Evolutionary conservation across 345 rosid genomes (phyloP).

Genomic region (Schrenkiella parvula): DNA sequence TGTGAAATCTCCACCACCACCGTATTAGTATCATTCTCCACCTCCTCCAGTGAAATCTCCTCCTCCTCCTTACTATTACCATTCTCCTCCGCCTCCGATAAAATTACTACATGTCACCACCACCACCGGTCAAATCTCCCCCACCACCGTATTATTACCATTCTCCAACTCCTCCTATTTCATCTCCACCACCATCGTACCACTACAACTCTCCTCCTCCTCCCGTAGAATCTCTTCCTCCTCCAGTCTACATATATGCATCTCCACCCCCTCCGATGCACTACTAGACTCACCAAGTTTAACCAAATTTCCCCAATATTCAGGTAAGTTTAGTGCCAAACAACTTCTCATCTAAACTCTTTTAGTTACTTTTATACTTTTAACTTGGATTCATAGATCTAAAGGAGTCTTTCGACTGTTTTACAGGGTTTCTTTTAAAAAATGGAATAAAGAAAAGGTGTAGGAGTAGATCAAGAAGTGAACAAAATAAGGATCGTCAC

Average conservation of each 20-base stretch:
- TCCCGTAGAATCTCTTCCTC: constrained; percentile 17
- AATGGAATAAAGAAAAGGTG: constrained; percentile 54
- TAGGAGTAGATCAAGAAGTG: constrained; percentile 32
- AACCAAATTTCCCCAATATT: background rate
- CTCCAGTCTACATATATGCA: constrained; percentile 30
- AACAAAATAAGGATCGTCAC: constrained; percentile 18
- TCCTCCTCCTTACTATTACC: constrained; percentile 25
- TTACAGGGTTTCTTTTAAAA: constrained; percentile 43
- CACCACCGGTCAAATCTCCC: constrained; percentile 15
- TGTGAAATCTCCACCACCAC: constrained; percentile 22
- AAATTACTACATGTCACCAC: constrained; percentile 28
- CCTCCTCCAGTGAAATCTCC: constrained; percentile 39
- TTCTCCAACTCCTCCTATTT: constrained; percentile 21
- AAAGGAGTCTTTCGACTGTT: background rate
- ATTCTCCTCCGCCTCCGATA: constrained; percentile 37
- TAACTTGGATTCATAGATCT: background rate
- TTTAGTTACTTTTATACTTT: background rate
- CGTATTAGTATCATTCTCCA: constrained; percentile 30
- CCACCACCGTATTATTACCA: constrained; percentile 23
- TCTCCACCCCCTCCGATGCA: constrained; percentile 38
- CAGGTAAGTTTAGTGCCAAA: constrained; percentile 11
- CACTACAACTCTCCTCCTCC: constrained; percentile 34
- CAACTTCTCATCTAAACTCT: background rate
- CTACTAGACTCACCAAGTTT: constrained; percentile 8
- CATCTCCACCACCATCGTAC: constrained; percentile 28